Evolutionary conservation across 768 basidiomycete genomes (phyloP).

Genomic region (Boletus rex-veris): DNA sequence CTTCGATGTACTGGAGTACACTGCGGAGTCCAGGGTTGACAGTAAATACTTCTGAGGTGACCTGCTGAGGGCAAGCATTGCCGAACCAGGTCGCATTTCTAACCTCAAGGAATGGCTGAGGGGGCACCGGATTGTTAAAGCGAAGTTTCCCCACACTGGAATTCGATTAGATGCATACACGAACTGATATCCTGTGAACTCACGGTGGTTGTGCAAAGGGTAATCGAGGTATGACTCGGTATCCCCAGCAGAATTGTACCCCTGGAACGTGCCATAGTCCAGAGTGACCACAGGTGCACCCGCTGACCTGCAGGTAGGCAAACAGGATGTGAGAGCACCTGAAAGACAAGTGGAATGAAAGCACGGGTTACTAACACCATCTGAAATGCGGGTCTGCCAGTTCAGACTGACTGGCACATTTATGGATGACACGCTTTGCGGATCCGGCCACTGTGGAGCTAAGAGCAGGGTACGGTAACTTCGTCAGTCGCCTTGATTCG

Average conservation of each 20-base stretch:
- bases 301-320: background rate
- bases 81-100: constrained; percentile 17
- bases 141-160: constrained; percentile 15
- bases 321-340: background rate
- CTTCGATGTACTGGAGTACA: background rate
- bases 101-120: background rate
- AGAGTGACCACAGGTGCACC: constrained; percentile 9
- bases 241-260: constrained; percentile 3
- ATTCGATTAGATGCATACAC: background rate
- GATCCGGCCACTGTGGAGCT: no score
- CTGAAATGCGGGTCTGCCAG: background rate
- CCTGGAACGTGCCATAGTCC: constrained; percentile 19
- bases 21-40: background rate
- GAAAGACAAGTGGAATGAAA: background rate
- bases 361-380: background rate
- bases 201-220: constrained; percentile 2
- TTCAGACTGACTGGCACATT: background rate
- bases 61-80: constrained; percentile 40
- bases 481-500: no score
- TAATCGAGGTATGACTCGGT: background rate
- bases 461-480: constrained; percentile 45
- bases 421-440: background rate
- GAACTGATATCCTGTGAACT: background rate
- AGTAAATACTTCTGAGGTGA: background rate
- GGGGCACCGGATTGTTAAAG: constrained; percentile 13